phyloP scores from a whole-genome alignment of 2,329 filamentous ascomycete genomes.

The Sporothrix schenckii region DNA sequence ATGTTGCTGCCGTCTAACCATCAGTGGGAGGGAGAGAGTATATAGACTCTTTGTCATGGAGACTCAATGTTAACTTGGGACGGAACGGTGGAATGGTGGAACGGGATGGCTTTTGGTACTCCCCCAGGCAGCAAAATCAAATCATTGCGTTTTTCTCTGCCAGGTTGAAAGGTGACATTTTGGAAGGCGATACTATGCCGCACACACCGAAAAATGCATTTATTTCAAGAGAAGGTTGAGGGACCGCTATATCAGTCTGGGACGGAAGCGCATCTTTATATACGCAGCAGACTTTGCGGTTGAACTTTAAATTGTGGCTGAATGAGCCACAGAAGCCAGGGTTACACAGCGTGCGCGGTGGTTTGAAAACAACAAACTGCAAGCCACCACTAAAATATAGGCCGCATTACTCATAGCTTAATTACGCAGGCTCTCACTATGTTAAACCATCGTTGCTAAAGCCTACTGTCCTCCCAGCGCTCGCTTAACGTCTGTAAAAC shows the following conservation, averaged over 20 bases:
- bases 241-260: background rate
- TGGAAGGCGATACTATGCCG: background rate
- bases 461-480: no score
- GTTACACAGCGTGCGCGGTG: background rate
- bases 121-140: slow-evolving; percentile 1
- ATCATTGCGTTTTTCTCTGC: background rate
- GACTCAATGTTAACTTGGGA: slow-evolving; percentile 5
- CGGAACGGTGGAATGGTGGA: slow-evolving; percentile 16
- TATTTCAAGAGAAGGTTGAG: background rate
- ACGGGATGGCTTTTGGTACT: slow-evolving; percentile 6
- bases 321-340: background rate
- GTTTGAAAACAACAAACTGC: background rate
- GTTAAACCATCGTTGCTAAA: no score
- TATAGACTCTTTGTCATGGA: slow-evolving; percentile 6
- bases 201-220: background rate
- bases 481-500: no score
- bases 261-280: background rate
- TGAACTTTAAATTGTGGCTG: slow-evolving; percentile 9
- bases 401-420: slow-evolving; percentile 4
- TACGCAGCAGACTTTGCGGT: background rate
- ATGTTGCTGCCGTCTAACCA: background rate
- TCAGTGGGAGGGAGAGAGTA: slow-evolving; percentile 14
- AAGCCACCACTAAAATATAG: background rate
- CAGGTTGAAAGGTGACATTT: slow-evolving; percentile 5
- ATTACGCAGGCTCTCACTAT: no score